Evolutionary conservation across 1,284 basidiomycete species (phyloP), one percentile per base, ranked within the genome.

Genomic region (Cerrena zonata): DNA sequence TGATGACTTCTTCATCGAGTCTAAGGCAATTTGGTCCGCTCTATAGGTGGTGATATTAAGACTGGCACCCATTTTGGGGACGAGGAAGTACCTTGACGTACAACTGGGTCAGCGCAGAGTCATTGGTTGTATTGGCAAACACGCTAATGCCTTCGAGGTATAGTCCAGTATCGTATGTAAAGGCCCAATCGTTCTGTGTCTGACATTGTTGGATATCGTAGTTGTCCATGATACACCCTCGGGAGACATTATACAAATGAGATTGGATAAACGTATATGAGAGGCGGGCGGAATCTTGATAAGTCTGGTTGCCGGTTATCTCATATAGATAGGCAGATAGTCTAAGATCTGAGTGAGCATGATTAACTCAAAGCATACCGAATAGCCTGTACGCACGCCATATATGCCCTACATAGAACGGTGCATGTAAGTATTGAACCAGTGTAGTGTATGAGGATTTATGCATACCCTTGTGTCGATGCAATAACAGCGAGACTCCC

Each of bases 261-360:
- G 7, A 11, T 18, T 37, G 42, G 15, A 52, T 49, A 34, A 49
- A 52, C 13, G 18, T 22, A 13, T 30, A 39, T 5, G 51, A 52
- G 4, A 49, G 51, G 21, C 48, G 39, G 11, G 51, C 47, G 18
- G 47, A 40, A 25, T 25, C 47, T 3, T 2, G 11, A 27, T 44
- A 52, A 13, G 40, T 36, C 13, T 10, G 2, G 10, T 49, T 18
- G 15, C 27, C 34, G 11, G 51, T 52, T 19, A 19, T 41, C 40
- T 52, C 51, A 21, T 22, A 49, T 4, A 52, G 51, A 38, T 49
- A 42, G 2, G 51, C 47, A 11, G 51, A 52, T 19, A 52, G 47
- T 10, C 51, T 52, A 19, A 24, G 22, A 13, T 13, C n/a, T n/a
- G n/a, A n/a, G n/a, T n/a, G n/a, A n/a, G n/a, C n/a, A n/a, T n/a